Base-by-base conservation (phyloP, 257 asterid species). In the Henckelia pumila region DNA sequence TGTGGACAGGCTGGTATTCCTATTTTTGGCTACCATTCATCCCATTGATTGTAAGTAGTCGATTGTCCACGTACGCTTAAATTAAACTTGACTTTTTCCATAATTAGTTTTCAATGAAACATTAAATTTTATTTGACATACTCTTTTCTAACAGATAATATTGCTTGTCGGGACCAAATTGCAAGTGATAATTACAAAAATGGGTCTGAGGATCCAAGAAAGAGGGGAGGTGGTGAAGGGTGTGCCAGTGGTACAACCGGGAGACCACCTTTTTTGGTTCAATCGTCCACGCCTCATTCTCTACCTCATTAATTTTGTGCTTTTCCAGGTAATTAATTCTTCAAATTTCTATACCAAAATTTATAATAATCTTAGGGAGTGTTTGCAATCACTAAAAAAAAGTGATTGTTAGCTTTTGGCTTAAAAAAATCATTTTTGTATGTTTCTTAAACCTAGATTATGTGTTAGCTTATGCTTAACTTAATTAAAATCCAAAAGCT, bases 191-290 rank as follows among this genome's bases (percentile, higher is more conserved):
- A 93, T 93, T 55, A 88, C 99, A 10, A 86, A 87, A 75, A 86
- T 93, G 99, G 97, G 96, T 1, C 79, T 88, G 35, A 80, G 92
- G 23, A 84, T 90, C 73, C 92, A 88, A 71, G 96, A 93, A 5
- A 78, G 89, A 2, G 89, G 95, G 0, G 95, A 88, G 62, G 84
- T 93, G 2, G 92, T 90, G 0, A 83, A 81, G 58, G 97, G 99
- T 5, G 86, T 80, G 6, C 97, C 95, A 0, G 88, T 90, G 47
- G 99, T 93, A 75, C 83, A 80, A 50, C 95, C 92, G 0, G 95
- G 89, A 0, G 99, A 93, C 49, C 73, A 93, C 13, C 89, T 93
- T 40, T 93, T 93, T 65, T 90, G 99, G 97, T 90, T 93, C 79
- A 90, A 81, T 57, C 88, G 89, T 1, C 99, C 97, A 0, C 87